These are phyloP conservation scores for Candida anutae DNA, from an alignment of 1,139 yeast genomes.

Conservation along the genomic window DNA sequence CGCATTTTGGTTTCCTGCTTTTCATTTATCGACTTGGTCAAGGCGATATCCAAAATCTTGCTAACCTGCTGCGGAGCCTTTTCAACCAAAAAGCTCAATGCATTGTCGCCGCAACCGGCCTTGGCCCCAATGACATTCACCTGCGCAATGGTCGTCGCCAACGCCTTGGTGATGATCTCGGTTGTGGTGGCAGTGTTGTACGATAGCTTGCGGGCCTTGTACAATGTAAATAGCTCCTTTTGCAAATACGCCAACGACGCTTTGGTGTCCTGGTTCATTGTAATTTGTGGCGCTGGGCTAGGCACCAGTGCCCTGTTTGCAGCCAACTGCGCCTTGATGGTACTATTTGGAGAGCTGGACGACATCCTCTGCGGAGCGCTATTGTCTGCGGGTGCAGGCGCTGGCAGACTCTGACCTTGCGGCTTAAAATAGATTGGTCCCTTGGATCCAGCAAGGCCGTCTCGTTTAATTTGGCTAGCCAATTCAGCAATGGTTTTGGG, in stretches of 20 bases:
- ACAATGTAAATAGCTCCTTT: conserved; percentile 60
- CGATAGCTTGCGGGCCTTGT: conserved; percentile 59
- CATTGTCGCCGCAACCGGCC: conserved; percentile 77
- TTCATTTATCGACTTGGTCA: conserved; percentile 70
- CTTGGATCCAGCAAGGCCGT: conserved; percentile 20
- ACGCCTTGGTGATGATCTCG: conserved; percentile 78
- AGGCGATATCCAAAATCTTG: conserved; percentile 73
- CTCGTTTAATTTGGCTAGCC: conserved; percentile 47
- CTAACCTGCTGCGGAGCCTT: conserved; percentile 85
- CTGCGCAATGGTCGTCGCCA: conserved; percentile 89
- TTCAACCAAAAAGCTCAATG: conserved; percentile 71
- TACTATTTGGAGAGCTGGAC: conserved; percentile 7
- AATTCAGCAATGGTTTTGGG: conserved; percentile 49
- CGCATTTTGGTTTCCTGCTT: conserved; percentile 23
- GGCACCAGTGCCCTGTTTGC: conserved; percentile 34
- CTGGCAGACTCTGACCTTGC: conserved; percentile 6
- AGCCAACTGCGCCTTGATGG: conserved; percentile 47
- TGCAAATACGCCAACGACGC: conserved; percentile 62
- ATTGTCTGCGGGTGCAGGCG: conserved; percentile 9
- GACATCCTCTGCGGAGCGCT: too few relatives aligned
- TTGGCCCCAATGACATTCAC: conserved; percentile 81
- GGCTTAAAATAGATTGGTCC: conserved; percentile 32
- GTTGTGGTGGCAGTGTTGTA: conserved; percentile 70
- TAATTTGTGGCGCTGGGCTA: conserved; percentile 9
- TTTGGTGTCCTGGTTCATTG: conserved; percentile 49